Evolutionary conservation across 176 grass and related monocot species (phyloP).

Genomic region (Phoenix roebelenii): DNA sequence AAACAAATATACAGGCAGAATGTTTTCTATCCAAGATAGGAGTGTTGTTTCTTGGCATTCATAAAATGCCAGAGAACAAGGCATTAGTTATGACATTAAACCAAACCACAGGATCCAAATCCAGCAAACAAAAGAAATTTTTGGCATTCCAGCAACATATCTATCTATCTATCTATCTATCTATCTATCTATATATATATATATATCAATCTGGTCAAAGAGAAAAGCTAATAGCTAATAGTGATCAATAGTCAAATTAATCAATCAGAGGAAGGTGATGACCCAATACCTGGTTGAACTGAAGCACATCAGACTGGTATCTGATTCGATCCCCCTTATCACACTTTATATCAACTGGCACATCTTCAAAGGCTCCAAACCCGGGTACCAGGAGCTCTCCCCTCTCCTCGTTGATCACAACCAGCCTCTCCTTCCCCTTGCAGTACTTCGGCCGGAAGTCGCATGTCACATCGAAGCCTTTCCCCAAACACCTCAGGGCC

Average conservation of each 20-base stretch:
- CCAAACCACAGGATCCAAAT: no score
- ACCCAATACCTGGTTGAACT: constrained; percentile 61
- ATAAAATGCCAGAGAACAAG: no score
- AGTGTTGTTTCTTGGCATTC: no score
- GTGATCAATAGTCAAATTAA: background rate
- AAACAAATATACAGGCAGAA: no score
- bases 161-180: no score
- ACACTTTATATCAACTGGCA: constrained; percentile 59
- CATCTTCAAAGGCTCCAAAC: constrained; percentile 30
- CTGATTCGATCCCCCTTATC: constrained; percentile 67
- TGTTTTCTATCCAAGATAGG: no score
- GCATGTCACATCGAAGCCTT: constrained; percentile 58
- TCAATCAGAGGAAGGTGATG: background rate
- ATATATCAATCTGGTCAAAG: no score
- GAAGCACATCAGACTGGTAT: constrained; percentile 55
- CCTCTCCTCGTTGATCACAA: constrained; percentile 37
- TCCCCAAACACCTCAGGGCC: constrained; percentile 53
- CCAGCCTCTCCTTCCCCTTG: constrained; percentile 34
- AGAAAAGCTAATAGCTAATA: no score
- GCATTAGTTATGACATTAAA: no score
- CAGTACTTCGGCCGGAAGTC: constrained; percentile 74
- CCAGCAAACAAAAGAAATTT: no score
- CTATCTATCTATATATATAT: no score
- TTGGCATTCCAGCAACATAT: no score
- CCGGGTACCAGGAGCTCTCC: constrained; percentile 40